Conservation (phyloP, 2,329 filamentous ascomycete species). For the Dothistroma pini region DNA sequence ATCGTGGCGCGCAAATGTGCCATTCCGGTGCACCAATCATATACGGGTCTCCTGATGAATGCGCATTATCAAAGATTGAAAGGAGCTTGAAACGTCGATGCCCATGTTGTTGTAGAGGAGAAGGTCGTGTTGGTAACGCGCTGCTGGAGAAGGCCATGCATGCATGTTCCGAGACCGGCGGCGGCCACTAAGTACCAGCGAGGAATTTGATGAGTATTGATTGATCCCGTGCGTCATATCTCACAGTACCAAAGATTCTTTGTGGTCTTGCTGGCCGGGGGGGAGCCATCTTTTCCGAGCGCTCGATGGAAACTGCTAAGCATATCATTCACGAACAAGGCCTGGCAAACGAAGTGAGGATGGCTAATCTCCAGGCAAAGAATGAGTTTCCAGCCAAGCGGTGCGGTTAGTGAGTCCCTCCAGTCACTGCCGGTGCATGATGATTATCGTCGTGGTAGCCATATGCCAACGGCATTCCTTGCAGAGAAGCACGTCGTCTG, state of each 20-base stretch:
- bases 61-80: too few species aligned
- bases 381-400: constrained; percentile 49
- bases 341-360: constrained; percentile 21
- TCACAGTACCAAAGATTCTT: neutral
- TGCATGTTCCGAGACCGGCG: neutral
- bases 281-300: neutral
- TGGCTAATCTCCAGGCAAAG: constrained; percentile 27
- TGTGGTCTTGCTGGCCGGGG: neutral
- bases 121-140: too few species aligned
- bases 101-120: too few species aligned
- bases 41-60: too few species aligned
- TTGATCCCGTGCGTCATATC: neutral
- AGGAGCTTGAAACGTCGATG: too few species aligned
- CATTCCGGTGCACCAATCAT: too few species aligned
- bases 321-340: constrained; percentile 17
- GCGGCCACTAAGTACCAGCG: too few species aligned
- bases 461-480: neutral
- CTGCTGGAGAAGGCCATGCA: neutral
- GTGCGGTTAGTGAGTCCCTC: constrained; percentile 44
- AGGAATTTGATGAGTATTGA: neutral
- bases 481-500: neutral
- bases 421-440: neutral
- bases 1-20: too few species aligned
- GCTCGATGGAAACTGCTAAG: constrained; percentile 23
- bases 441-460: constrained; percentile 6